phyloP scores from a whole-genome alignment of 345 rosid genomes.

The Ailanthus altissimus region DNA sequence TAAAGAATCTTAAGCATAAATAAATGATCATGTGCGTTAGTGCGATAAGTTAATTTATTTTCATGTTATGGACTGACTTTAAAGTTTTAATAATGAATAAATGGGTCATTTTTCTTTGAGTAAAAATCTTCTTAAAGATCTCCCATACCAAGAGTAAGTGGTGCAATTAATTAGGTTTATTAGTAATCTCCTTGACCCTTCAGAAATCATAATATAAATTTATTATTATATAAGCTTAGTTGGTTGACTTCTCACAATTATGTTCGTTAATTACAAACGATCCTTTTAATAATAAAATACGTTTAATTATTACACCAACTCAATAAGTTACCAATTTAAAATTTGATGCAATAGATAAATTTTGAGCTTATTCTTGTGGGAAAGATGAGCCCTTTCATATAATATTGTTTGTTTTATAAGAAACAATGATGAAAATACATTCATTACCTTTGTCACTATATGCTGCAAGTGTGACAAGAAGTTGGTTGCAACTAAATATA shows the following conservation, averaged over 20 bases:
- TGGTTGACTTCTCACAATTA: constrained; percentile 13
- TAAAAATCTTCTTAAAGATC: constrained; percentile 26
- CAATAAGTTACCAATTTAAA: background rate
- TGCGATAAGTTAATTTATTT: background rate
- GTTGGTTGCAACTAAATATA: constrained; percentile 19
- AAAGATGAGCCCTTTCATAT: background rate
- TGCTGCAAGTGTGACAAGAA: background rate
- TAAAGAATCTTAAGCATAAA: background rate
- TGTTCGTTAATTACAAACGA: background rate
- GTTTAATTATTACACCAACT: constrained; percentile 11
- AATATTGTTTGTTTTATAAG: constrained; percentile 19
- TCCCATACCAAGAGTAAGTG: constrained; percentile 14
- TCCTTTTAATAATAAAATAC: background rate
- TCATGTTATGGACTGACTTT: background rate
- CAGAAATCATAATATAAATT: background rate
- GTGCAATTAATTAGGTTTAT: background rate
- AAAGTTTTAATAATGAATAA: constrained; percentile 5
- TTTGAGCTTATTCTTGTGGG: constrained; percentile 4
- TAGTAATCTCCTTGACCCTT: constrained; percentile 1
- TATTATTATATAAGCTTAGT: background rate
- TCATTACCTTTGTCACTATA: background rate
- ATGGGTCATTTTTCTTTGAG: constrained; percentile 22
- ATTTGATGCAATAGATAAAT: background rate
- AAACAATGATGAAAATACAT: constrained; percentile 14
- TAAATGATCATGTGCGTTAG: background rate